These are phyloP conservation scores for Phytopythium oedochilum DNA, from an alignment of 352 stramenopile species.

Conservation along the genomic window DNA sequence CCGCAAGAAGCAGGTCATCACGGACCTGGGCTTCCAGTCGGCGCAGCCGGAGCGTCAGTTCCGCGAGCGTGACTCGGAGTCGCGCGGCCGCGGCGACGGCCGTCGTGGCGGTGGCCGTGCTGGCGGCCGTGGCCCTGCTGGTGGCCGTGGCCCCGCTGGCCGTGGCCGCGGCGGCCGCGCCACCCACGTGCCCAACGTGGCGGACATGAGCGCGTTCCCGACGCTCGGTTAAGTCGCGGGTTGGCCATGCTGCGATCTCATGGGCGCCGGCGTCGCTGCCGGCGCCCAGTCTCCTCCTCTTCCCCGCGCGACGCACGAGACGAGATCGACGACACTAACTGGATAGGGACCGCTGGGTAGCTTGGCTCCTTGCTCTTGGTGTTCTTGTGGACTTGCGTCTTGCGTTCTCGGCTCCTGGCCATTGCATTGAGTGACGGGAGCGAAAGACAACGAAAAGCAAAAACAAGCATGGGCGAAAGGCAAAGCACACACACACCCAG, in stretches of 20 bases:
- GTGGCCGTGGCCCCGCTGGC: conserved; percentile 13
- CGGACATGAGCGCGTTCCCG: conserved; percentile 83
- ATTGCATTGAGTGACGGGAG: background rate
- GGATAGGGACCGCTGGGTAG: conserved; percentile 59
- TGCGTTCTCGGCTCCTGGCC: conserved; percentile 2
- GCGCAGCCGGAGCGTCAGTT: conserved; percentile 68
- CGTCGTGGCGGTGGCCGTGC: conserved; percentile 52
- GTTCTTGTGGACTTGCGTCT: conserved; percentile 4
- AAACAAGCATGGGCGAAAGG: conserved; percentile 7
- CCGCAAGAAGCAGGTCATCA: conserved; percentile 92
- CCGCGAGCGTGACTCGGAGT: conserved; percentile 43
- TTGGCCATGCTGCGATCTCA: conserved; percentile 46
- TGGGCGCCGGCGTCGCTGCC: conserved; percentile 30
- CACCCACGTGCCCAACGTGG: conserved; percentile 54
- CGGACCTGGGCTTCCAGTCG: conserved; percentile 80
- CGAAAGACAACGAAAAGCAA: conserved; percentile 3
- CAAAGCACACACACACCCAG: conserved; percentile 16
- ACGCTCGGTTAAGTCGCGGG: conserved; percentile 69
- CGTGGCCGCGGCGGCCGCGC: conserved; percentile 12
- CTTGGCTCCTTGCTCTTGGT: conserved; percentile 15
- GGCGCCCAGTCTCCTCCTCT: conserved; percentile 33
- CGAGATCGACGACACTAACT: conserved; percentile 34
- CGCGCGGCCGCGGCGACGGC: conserved; percentile 39
- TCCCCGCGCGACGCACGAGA: conserved; percentile 39
- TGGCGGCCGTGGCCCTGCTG: conserved; percentile 33